Percentiles rank a stretch among this genome's conserved stretches.
These are phyloP conservation scores for Xylaria castorea DNA, from an alignment of 495 filamentous ascomycete species.

Conservation along the genomic window DNA sequence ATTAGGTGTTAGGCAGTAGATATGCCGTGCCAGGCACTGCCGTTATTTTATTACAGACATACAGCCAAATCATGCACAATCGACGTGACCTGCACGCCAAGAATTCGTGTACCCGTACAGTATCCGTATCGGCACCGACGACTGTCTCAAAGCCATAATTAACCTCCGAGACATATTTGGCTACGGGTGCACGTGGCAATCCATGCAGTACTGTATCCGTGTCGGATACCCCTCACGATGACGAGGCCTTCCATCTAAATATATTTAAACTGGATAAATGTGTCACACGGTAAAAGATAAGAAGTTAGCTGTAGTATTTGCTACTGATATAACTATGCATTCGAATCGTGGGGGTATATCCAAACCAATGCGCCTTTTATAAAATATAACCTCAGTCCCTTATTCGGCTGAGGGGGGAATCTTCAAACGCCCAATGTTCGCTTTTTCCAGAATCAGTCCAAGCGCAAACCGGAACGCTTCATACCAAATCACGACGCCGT, in stretches of 20 bases:
- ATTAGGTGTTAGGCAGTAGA: neutral
- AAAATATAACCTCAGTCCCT: constrained; percentile 4
- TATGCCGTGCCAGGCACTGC: neutral
- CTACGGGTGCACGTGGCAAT: neutral
- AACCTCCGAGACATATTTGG: neutral
- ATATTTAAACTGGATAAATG: neutral
- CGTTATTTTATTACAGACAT: neutral
- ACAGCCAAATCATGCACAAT: neutral
- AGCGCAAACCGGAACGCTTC: constrained; percentile 11
- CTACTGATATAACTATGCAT: constrained; percentile 4
- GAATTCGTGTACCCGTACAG: neutral
- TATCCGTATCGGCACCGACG: constrained; percentile 14
- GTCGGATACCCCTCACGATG: constrained; percentile 15
- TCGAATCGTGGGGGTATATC: constrained; percentile 25
- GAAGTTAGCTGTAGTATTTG: neutral
- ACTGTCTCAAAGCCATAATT: neutral
- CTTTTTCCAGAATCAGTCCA: constrained; percentile 13
- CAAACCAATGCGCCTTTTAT: constrained; percentile 22
- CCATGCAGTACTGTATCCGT: neutral
- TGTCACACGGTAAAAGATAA: neutral
- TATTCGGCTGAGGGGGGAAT: neutral
- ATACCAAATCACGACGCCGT: constrained; percentile 21
- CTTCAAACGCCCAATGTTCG: constrained; percentile 25
- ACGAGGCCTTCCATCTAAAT: constrained; percentile 1
- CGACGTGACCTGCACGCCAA: neutral